phyloP scores from a whole-genome alignment of 345 rosid species.

The Clarkia xantiana region DNA sequence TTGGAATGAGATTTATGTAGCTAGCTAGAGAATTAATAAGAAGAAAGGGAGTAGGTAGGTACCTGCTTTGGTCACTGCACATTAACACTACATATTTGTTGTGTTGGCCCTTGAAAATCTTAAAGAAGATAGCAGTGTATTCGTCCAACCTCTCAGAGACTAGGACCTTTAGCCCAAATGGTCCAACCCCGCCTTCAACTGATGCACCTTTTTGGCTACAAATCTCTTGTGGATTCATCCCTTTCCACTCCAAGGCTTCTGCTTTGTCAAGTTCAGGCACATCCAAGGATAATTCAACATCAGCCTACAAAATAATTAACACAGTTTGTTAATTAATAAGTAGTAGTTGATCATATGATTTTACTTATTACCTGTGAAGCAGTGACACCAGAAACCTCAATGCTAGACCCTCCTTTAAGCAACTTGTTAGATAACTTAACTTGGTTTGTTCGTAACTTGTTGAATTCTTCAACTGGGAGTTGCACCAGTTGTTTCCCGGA shows the following conservation, averaged over 20 bases:
- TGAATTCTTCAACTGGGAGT: constrained; percentile 56
- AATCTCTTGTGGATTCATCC: constrained; percentile 44
- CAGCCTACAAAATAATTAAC: constrained; percentile 44
- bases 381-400: constrained; percentile 41
- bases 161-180: constrained; percentile 57
- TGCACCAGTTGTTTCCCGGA: constrained; percentile 50
- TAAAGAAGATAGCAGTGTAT: constrained; percentile 52
- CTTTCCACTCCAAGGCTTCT: constrained; percentile 32
- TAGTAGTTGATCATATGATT: no score
- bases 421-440: constrained; percentile 18
- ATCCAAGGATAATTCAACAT: constrained; percentile 46
- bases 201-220: constrained; percentile 42
- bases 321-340: no score
- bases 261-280: constrained; percentile 29
- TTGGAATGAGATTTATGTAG: no score
- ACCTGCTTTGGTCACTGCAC: constrained; percentile 88
- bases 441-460: constrained; percentile 25
- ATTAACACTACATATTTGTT: constrained; percentile 42
- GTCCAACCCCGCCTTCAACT: constrained; percentile 41
- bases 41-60: no score
- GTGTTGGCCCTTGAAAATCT: constrained; percentile 35
- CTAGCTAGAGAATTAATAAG: no score
- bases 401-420: constrained; percentile 21
- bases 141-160: constrained; percentile 46
- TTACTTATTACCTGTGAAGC: constrained; percentile 66